Evolutionary conservation across 768 basidiomycete species (phyloP), one percentile per base, ranked within the genome.

Genomic region (Strobilomyces echinocephalus): DNA sequence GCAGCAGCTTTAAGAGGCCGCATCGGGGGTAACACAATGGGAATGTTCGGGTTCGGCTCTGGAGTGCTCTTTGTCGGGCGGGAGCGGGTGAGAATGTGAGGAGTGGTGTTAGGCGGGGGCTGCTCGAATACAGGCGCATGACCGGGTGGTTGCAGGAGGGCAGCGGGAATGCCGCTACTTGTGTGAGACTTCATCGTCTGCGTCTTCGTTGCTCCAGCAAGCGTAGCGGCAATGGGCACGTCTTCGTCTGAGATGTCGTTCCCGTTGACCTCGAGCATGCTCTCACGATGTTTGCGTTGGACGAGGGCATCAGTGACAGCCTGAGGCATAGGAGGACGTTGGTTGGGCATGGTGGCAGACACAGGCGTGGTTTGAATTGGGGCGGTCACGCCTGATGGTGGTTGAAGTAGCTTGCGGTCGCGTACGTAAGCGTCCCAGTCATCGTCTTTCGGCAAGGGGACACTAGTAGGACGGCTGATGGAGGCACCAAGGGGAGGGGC

Each of bases 361-460:
- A 72, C 59, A 26, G 79, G 74, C 8, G 80, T 79, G n/a, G 85
- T 82, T 7, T 76, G 72, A 61, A 93, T 91, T 1, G 91, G 89
- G n/a, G 83, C 76, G 15, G 89, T 81, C 41, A 90, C 79, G 8
- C 91, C 89, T 18, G 84, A 79, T 10, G 91, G 90, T 40, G 91
- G 91, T 62, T 90, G 88, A 55, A 94, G 70, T 15, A 97, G 76
- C 64, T 87, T 91, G 51, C 93, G 81, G 46, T 95, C 90, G 42
- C 83, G 83, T 46, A 93, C 79, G 67, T 97, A 95, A 41, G 79
- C 71, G 57, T 95, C 88, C 93, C 93, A 97, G 58, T 88, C 85
- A n/a, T 81, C 77, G 40, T 88, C 83, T 46, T 79, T 64, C 5
- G 53, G 48, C 38, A 88, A 69, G n/a, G 88, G 87, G 6, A 76